A percentile compares a stretch with the other conserved stretches of the same genome.
These are phyloP conservation scores for Stylosanthes scabra DNA, from an alignment of 331 rosid genomes.

Conservation along the genomic window DNA sequence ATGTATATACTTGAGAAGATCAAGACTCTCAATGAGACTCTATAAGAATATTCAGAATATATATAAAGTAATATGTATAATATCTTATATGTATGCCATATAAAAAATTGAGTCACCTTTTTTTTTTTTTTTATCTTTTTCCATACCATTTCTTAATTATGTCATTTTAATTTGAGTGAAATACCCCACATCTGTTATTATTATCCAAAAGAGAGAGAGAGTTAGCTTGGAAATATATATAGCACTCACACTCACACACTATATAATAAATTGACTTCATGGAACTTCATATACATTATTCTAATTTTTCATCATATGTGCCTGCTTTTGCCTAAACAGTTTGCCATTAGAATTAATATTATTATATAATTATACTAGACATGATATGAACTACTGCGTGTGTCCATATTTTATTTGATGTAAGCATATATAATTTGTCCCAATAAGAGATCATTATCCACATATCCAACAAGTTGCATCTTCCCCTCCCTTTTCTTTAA, in stretches of 20 bases:
- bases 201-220: slow-evolving; percentile 42
- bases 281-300: slow-evolving; percentile 9
- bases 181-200: slow-evolving; percentile 14
- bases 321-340: slow-evolving; percentile 62
- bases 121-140: neutral
- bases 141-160: slow-evolving; percentile 43
- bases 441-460: slow-evolving; percentile 61
- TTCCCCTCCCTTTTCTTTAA: neutral
- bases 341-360: slow-evolving; percentile 59
- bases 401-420: slow-evolving; percentile 48
- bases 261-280: slow-evolving; percentile 65
- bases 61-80: no score
- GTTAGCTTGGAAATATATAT: slow-evolving; percentile 47
- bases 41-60: no score
- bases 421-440: slow-evolving; percentile 56
- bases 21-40: no score
- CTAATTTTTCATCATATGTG: slow-evolving; percentile 31
- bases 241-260: slow-evolving; percentile 32
- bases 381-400: slow-evolving; percentile 53
- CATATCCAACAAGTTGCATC: slow-evolving; percentile 44
- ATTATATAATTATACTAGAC: slow-evolving; percentile 39
- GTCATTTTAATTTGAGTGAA: slow-evolving; percentile 49
- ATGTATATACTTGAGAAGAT: no score
- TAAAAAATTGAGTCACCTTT: no score
- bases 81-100: no score